Evolutionary conservation across 371 early-diverging fungal species (phyloP), one percentile per base, ranked within the genome.

Genomic region (Lichtheimia corymbifera): DNA sequence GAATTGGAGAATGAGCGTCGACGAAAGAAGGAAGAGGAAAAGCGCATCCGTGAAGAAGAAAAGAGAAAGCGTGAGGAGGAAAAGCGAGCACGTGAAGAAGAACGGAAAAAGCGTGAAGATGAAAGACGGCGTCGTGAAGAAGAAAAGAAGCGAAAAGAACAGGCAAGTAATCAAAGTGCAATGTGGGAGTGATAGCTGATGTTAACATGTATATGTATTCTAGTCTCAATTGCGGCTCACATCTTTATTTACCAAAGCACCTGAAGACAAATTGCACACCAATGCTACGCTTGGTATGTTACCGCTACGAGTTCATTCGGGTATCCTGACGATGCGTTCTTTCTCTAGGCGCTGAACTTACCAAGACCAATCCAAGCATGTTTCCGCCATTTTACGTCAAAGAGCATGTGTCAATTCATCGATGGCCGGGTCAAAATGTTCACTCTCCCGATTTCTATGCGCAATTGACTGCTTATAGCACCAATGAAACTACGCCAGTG

Each of bases 361-460:
- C 42, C 50, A 57, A 43, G 28, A 56, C 65, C 27, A 69, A 77
- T 1, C 42, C n/a, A n/a, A 56, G 27, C 45, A 65, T 79, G 4
- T 93, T 93, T 63, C 84, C 84, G 2, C 86, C 88, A 14, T 91
- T 91, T 64, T 83, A 87, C 66, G 73, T 87, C 44, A 86, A 87
- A 42, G 79, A 79, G 14, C 63, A 81, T 55, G 81, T 87, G 1
- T 70, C 70, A 5, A 65, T 86, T 68, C 67, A 79, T 44, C 66
- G 71, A 7, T 62, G 72, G 50, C 71, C 75, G 49, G 57, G 3
- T 73, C 71, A 58, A 35, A 65, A 45, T 61, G 58, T 18, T 50
- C 69, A 3, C 15, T 65, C 13, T 50, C 68, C 65, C n/a, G 65
- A 64, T 3, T 67, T 76, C 18, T 70, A 66, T 12, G 42, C 44